A percentile compares a stretch with the other conserved stretches of the same genome.
phyloP scores from a whole-genome alignment of 441 rosid species.

The Breynia disticha region DNA sequence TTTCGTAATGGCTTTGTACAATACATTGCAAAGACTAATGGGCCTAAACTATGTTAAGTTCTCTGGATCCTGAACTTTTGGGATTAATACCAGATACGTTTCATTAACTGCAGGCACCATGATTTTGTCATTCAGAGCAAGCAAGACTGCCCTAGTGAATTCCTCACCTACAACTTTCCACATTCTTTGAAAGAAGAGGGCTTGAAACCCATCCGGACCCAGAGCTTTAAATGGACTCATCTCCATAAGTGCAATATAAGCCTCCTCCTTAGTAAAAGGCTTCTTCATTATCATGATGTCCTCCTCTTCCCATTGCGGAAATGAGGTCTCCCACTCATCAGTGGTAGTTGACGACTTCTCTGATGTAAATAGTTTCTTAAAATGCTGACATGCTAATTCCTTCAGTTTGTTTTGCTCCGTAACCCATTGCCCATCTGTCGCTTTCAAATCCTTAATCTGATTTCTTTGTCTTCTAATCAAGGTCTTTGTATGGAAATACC shows the following conservation, averaged over 20 bases:
- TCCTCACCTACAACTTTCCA: neutral
- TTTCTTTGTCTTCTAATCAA: too few species aligned
- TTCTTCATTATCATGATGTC: too few species aligned
- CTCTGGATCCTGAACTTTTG: neutral
- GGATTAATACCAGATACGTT: neutral
- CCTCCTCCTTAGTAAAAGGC: neutral
- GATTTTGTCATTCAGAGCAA: neutral
- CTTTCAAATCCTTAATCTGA: too few species aligned
- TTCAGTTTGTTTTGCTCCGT: too few species aligned
- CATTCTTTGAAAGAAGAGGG: neutral
- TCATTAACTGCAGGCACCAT: neutral
- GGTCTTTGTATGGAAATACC: too few species aligned
- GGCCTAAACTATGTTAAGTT: neutral
- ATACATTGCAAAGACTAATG: too few species aligned
- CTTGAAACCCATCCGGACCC: neutral
- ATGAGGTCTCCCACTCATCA: too few species aligned
- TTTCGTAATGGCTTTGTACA: neutral
- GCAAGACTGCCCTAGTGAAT: neutral
- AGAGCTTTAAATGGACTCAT: neutral
- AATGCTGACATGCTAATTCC: too few species aligned
- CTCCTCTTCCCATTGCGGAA: too few species aligned
- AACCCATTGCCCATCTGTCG: too few species aligned
- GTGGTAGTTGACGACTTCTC: too few species aligned
- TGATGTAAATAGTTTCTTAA: too few species aligned
- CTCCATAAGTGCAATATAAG: neutral